Evolutionary conservation across 345 rosid genomes (phyloP).

Genomic region (Citrus inodora): DNA sequence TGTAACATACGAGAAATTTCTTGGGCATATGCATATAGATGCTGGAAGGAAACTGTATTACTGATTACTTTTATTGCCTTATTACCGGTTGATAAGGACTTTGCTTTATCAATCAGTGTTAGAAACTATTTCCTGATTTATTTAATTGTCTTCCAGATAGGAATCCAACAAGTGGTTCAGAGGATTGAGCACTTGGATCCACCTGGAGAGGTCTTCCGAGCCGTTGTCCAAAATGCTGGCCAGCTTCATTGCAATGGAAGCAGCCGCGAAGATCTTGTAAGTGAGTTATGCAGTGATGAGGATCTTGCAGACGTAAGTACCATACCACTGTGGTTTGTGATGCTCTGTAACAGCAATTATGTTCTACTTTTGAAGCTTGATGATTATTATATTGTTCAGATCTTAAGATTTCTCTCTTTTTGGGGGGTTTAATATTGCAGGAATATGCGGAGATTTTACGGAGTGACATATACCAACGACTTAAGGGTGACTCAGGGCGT

Average conservation of each 20-base stretch:
- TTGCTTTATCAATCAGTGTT: background rate
- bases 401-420: background rate
- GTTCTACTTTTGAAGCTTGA: background rate
- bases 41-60: background rate
- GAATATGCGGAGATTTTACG: conserved; percentile 61
- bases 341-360: background rate
- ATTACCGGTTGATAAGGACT: background rate
- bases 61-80: background rate
- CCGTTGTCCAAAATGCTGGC: conserved; percentile 56
- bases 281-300: conserved; percentile 53
- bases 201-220: conserved; percentile 57
- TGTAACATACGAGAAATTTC: background rate
- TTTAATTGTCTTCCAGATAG: conserved; percentile 31
- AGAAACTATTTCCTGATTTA: background rate
- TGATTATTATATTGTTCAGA: background rate
- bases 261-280: conserved; percentile 39
- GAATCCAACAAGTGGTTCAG: conserved; percentile 44
- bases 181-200: conserved; percentile 50
- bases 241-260: conserved; percentile 24
- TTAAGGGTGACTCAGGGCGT: conserved; percentile 30
- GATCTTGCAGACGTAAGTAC: conserved; percentile 55
- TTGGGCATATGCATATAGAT: background rate
- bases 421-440: conserved; percentile 31
- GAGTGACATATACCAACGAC: conserved; percentile 39
- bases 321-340: background rate